phyloP scores from a whole-genome alignment of 805 yeast species.

The Blastobotrys attinorum region DNA sequence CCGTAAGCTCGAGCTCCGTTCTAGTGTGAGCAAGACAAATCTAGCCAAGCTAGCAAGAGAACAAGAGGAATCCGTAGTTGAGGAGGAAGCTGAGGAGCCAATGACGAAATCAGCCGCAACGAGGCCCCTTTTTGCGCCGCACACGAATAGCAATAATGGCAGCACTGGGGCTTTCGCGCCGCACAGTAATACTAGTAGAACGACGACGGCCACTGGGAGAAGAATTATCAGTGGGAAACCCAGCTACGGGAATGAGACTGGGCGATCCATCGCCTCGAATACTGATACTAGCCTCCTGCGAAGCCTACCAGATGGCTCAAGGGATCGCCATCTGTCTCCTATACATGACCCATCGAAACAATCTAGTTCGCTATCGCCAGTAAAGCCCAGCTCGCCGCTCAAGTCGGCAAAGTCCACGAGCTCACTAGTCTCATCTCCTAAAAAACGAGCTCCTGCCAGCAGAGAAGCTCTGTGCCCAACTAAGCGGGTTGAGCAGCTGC shows the following conservation, averaged over 20 bases:
- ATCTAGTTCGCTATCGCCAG: neutral
- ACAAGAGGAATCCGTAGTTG: neutral
- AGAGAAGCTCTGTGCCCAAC: neutral
- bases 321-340: no score
- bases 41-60: neutral
- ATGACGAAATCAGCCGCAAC: neutral
- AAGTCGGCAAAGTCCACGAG: no score
- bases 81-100: neutral
- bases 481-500: constrained; percentile 5
- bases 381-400: neutral
- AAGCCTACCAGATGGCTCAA: no score
- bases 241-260: no score
- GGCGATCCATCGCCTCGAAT: no score
- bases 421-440: no score
- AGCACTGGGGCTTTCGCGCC: neutral
- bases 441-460: neutral
- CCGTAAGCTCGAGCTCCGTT: constrained; percentile 2
- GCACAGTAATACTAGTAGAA: no score
- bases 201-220: no score
- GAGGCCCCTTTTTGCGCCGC: no score
- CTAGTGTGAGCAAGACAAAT: neutral
- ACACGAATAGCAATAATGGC: neutral
- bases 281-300: no score
- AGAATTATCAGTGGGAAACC: no score
- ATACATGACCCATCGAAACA: neutral